These are phyloP conservation scores for Botrytis paeoniae DNA, from an alignment of 2,329 filamentous ascomycete genomes.

Conservation along the genomic window DNA sequence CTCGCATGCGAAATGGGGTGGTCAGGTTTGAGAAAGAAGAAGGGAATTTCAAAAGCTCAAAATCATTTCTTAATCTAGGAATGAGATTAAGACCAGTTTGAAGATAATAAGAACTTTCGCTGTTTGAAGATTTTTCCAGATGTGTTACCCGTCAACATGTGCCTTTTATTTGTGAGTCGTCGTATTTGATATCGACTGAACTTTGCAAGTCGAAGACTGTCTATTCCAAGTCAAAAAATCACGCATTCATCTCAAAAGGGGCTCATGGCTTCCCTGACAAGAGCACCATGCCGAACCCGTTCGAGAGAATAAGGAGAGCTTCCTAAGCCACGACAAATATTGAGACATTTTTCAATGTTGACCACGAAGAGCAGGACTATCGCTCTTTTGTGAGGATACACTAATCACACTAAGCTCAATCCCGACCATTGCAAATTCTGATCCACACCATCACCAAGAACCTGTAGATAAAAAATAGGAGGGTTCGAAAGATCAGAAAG, in stretches of 20 bases:
- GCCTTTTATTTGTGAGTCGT: not conserved
- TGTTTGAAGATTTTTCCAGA: not conserved
- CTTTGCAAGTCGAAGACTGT: not conserved
- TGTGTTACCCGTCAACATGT: not conserved
- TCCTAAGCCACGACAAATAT: not conserved
- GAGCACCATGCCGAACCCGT: not conserved
- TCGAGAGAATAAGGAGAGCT: not conserved
- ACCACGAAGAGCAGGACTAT: not conserved
- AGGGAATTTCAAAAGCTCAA: not conserved
- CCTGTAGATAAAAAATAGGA: not conserved
- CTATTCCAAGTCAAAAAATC: not conserved
- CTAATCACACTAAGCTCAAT: not conserved
- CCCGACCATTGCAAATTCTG: not conserved
- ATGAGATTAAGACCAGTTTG: not conserved
- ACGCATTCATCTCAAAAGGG: not conserved
- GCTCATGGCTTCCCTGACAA: not conserved
- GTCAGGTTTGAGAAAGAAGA: not conserved
- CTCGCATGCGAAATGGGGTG: not conserved
- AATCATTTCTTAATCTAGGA: not conserved
- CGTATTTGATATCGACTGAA: not conserved
- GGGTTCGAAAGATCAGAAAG: not conserved
- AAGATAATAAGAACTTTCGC: not conserved
- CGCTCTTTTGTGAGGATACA: not conserved
- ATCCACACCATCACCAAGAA: not conserved
- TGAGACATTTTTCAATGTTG: not conserved